These are phyloP conservation scores for Plectosphaerella plurivora DNA, from an alignment of 2,329 filamentous ascomycete genomes.

Conservation along the genomic window DNA sequence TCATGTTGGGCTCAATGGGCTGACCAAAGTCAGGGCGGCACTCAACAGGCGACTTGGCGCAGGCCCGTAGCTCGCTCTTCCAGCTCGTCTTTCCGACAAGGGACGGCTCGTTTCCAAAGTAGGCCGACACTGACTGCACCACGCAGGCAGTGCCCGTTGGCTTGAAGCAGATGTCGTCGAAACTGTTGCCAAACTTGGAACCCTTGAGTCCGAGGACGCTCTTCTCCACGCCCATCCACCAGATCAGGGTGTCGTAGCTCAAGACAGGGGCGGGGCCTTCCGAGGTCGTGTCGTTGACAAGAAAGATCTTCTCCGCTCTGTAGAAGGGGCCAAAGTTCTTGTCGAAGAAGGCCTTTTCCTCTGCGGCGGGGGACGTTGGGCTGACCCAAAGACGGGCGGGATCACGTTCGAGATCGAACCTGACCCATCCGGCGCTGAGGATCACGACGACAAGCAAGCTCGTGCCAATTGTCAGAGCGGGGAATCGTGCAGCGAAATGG, in stretches of 20 bases:
- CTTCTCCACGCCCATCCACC: slow-evolving; percentile 91
- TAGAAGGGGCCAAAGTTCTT: slow-evolving; percentile 92
- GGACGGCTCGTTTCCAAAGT: slow-evolving; percentile 67
- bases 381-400: slow-evolving; percentile 96
- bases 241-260: slow-evolving; percentile 80
- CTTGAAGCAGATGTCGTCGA: slow-evolving; percentile 91
- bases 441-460: slow-evolving; percentile 73
- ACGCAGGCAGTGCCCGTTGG: slow-evolving; percentile 87
- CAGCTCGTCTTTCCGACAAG: slow-evolving; percentile 63
- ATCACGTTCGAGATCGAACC: slow-evolving; percentile 84
- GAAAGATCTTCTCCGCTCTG: slow-evolving; percentile 85
- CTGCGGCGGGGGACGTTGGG: slow-evolving; percentile 81
- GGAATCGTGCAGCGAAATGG: slow-evolving; percentile 75
- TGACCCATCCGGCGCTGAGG: slow-evolving; percentile 82
- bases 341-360: slow-evolving; percentile 94
- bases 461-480: slow-evolving; percentile 72
- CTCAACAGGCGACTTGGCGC: slow-evolving; percentile 72
- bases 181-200: slow-evolving; percentile 57
- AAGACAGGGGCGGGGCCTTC: slow-evolving; percentile 70
- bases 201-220: slow-evolving; percentile 71
- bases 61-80: slow-evolving; percentile 67
- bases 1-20: slow-evolving; percentile 77
- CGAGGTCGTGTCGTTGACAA: slow-evolving; percentile 77
- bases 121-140: slow-evolving; percentile 86
- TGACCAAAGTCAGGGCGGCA: slow-evolving; percentile 89